Evolutionary conservation across 768 basidiomycete species (phyloP).

Genomic region (Suillus subalutaceus): DNA sequence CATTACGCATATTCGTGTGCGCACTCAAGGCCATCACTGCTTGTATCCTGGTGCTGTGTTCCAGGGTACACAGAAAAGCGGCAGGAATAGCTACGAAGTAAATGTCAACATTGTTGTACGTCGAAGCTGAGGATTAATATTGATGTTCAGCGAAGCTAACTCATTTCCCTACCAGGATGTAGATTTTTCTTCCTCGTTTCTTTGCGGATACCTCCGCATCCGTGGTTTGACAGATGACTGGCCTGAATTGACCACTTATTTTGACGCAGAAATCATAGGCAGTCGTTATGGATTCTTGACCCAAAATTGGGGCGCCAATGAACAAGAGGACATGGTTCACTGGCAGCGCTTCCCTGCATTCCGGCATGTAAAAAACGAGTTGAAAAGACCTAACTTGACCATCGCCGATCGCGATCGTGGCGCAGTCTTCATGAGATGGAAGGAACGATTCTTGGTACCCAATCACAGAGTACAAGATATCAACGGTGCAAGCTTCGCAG

Average conservation of each 20-base stretch:
- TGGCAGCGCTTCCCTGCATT: slow-evolving; percentile 95
- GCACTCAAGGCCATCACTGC: slow-evolving; percentile 73
- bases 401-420: slow-evolving; percentile 77
- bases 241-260: slow-evolving; percentile 95
- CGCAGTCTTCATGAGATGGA: slow-evolving; percentile 95
- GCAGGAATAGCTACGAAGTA: slow-evolving; percentile 93
- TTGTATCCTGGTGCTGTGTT: slow-evolving; percentile 89
- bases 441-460: slow-evolving; percentile 95
- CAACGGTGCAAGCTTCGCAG: slow-evolving; percentile 93
- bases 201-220: slow-evolving; percentile 93
- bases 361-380: slow-evolving; percentile 76
- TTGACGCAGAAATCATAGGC: slow-evolving; percentile 96
- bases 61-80: slow-evolving; percentile 91
- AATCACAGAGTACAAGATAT: slow-evolving; percentile 93
- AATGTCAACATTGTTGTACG: slow-evolving; percentile 89
- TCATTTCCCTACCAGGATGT: slow-evolving; percentile 65
- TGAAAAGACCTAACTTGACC: slow-evolving; percentile 76
- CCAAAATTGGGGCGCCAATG: slow-evolving; percentile 86
- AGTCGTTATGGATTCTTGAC: slow-evolving; percentile 90
- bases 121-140: slow-evolving; percentile 24
- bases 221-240: slow-evolving; percentile 91
- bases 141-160: neutral
- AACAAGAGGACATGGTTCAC: slow-evolving; percentile 90
- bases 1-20: slow-evolving; percentile 76
- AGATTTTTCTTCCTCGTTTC: slow-evolving; percentile 80